Base-by-base conservation (phyloP, 176 grass and related monocot genomes). In the Oryza brachyantha region DNA sequence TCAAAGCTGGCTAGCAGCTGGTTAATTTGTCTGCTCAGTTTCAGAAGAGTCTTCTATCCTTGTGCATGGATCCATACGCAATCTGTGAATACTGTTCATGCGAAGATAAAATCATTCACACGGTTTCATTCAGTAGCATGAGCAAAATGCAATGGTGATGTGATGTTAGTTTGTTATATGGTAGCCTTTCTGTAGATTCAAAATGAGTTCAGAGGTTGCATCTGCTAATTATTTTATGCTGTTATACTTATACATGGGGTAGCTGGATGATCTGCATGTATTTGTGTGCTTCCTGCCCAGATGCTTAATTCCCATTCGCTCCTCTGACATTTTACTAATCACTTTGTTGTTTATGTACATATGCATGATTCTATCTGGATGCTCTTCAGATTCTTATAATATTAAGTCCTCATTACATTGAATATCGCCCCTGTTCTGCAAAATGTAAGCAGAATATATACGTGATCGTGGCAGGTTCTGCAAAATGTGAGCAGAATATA, bases 391-490 rank as follows among this genome's bases (percentile, higher is more conserved):
- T 27, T 28, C 31, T 54, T 19, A 42, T 35, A 52, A 42, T 26
- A 43, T 2, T 34, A 24, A n/a, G 29, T 61, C 10, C 25, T 40
- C 17, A 40, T 5, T 25, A 7, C 1, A 25, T n/a, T n/a, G n/a
- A n/a, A n/a, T n/a, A n/a, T 25, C 3, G 6, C 17, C 17, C 60
- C 10, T 45, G 6, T 21, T 36, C 48, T 52, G 48, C 48, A 22
- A 22, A 37, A 38, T 45, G 13, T 36, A 52, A 21, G 43, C 16
- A 29, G 31, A 13, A 28, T 46, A 57, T 19, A 29, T 13, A 41
- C 14, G 9, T 41, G 48, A 41, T 80, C 77, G 48, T 80, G 77
- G 48, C 48, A 80, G 24, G 48, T n/a, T n/a, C n/a, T n/a, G n/a
- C n/a, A n/a, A 37, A 37, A 38, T 45, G 13, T 36, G n/a, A 21